phyloP scores from a whole-genome alignment of 768 basidiomycete genomes.

The Auricularia sp. region DNA sequence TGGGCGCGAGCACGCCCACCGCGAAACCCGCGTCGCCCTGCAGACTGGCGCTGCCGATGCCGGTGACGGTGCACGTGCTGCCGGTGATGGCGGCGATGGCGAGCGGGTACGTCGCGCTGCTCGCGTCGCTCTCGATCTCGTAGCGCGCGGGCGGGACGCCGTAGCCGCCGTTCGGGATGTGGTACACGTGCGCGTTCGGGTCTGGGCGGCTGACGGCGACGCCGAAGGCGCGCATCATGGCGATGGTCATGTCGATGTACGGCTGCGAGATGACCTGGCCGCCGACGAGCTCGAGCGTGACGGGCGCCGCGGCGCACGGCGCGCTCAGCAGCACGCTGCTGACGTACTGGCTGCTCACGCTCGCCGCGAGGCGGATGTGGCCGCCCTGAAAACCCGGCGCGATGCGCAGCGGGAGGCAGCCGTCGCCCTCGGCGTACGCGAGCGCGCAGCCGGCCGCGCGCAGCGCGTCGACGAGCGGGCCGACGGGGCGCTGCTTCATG shows the following conservation, averaged over 20 bases:
- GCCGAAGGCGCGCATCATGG: conserved; percentile 94
- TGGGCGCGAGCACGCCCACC: conserved; percentile 80
- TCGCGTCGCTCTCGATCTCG: conserved; percentile 91
- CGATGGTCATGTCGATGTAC: conserved; percentile 99
- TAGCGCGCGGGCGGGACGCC: conserved; percentile 76
- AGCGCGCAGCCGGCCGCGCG: conserved; percentile 69
- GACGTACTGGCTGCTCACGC: conserved; percentile 95
- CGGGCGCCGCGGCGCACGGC: conserved; percentile 77
- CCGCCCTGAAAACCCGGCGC: conserved; percentile 57
- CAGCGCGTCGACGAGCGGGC: conserved; percentile 87
- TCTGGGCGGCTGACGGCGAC: conserved; percentile 57
- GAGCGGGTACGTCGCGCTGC: conserved; percentile 91
- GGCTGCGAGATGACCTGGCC: conserved; percentile 97
- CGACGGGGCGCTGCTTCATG: conserved; percentile 98
- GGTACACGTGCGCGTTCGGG: conserved; percentile 65
- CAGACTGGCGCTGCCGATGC: conserved; percentile 81
- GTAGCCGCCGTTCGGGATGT: conserved; percentile 61
- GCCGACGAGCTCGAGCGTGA: conserved; percentile 82
- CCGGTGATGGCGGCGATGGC: conserved; percentile 96
- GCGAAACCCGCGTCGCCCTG: conserved; percentile 98
- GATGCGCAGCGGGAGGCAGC: conserved; percentile 84
- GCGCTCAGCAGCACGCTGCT: conserved; percentile 95
- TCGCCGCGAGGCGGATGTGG: conserved; percentile 78
- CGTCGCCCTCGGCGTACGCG: conserved; percentile 64
- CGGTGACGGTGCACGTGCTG: conserved; percentile 86